These are phyloP conservation scores for Euphorbia celastroides DNA, from an alignment of 441 rosid species.

Conservation along the genomic window DNA sequence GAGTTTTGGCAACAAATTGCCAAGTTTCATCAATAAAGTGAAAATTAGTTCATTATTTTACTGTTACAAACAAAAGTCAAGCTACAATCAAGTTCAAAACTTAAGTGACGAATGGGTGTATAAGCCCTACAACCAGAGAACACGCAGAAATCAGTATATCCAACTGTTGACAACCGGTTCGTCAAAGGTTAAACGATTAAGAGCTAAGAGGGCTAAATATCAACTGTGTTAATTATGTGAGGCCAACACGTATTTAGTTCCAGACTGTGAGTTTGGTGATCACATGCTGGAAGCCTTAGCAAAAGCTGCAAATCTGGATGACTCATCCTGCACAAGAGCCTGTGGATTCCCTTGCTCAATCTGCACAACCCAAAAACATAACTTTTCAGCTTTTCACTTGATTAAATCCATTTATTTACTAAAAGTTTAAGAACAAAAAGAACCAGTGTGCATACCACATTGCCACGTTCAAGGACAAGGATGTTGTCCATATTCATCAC, in stretches of 20 bases:
- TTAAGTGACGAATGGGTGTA: no score
- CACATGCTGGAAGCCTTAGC: conserved; percentile 72
- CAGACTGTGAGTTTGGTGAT: neutral
- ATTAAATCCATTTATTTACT: neutral
- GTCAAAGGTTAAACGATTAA: neutral
- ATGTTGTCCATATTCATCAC: conserved; percentile 69
- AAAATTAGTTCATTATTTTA: no score
- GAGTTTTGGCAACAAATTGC: no score
- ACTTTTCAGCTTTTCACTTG: neutral
- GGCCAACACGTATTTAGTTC: neutral
- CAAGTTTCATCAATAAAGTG: no score
- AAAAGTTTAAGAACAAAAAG: neutral
- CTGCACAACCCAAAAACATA: conserved; percentile 24
- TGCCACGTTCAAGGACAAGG: conserved; percentile 66
- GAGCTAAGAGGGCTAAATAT: neutral
- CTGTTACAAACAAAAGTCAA: no score
- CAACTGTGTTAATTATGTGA: neutral
- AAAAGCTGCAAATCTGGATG: conserved; percentile 62
- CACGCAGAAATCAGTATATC: no score
- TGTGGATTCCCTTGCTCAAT: conserved; percentile 82
- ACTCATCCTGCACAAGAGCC: conserved; percentile 49
- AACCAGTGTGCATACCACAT: conserved; percentile 37
- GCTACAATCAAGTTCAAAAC: no score
- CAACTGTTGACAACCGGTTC: neutral
- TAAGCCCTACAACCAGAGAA: no score